These are phyloP conservation scores for Kurtzmaniella natalensis DNA, from an alignment of 1,139 yeast genomes.

Conservation along the genomic window DNA sequence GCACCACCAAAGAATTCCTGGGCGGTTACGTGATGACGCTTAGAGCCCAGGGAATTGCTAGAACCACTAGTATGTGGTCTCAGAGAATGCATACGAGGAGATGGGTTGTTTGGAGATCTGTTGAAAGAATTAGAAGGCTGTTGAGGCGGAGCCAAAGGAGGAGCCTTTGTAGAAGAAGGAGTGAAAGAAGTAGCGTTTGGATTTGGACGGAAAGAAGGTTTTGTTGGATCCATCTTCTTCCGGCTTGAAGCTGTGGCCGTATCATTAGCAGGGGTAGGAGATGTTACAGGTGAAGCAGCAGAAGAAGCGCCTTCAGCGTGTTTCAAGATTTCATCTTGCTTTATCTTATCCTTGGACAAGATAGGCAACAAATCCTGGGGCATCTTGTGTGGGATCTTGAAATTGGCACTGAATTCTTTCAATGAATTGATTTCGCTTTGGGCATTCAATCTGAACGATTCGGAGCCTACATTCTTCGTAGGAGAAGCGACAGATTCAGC, in stretches of 20 bases:
- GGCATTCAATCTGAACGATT: constrained; percentile 47
- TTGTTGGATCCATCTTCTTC: constrained; percentile 53
- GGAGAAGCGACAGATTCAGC: constrained; percentile 23
- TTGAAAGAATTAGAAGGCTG: constrained; percentile 24
- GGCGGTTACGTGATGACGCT: constrained; percentile 40
- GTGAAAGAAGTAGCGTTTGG: constrained; percentile 71
- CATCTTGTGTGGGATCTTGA: constrained; percentile 69
- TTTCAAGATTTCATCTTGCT: constrained; percentile 48
- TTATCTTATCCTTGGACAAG: constrained; percentile 60
- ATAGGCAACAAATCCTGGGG: constrained; percentile 78
- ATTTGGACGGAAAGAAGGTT: constrained; percentile 62
- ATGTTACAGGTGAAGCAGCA: constrained; percentile 1
- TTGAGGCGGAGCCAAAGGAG: constrained; percentile 24
- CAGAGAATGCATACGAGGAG: constrained; percentile 31
- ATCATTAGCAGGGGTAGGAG: not conserved
- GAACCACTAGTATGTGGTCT: constrained; percentile 26
- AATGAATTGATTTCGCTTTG: constrained; percentile 75
- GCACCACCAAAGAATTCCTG: constrained; percentile 48
- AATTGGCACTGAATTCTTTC: constrained; percentile 76
- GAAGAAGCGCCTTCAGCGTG: not conserved
- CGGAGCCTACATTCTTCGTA: constrained; percentile 30
- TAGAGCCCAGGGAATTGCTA: constrained; percentile 14
- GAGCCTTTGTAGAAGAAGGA: constrained; percentile 36
- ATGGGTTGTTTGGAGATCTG: constrained; percentile 27
- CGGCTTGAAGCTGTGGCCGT: constrained; percentile 4